Conservation (phyloP, 2,329 filamentous ascomycete genomes). For the Aspergillus texensis region DNA sequence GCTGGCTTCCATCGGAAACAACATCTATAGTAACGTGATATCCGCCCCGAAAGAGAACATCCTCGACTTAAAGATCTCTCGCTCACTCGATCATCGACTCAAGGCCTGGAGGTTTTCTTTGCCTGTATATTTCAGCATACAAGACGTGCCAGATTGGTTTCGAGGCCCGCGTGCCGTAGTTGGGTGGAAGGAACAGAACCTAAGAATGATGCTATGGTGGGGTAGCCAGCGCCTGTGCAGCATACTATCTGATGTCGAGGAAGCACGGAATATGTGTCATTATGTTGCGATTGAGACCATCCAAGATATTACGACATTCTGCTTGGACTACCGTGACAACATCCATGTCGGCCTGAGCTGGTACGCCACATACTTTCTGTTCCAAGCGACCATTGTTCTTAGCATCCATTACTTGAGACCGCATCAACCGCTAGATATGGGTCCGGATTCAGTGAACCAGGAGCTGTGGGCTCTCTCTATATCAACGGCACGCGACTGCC, state of each 20-base stretch:
- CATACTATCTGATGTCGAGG: conserved; percentile 12
- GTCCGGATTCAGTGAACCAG: too few relatives aligned
- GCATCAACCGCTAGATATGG: background rate
- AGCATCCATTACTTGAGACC: conserved; percentile 11
- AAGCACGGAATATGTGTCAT: conserved; percentile 23
- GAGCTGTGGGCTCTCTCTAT: conserved; percentile 19
- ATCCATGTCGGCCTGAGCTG: conserved; percentile 22
- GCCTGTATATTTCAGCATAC: conserved; percentile 20
- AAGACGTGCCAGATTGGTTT: conserved; percentile 22
- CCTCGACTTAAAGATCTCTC: conserved; percentile 14
- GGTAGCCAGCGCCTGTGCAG: conserved; percentile 19
- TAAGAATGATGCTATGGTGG: conserved; percentile 28
- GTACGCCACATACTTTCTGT: conserved; percentile 29
- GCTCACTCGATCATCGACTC: conserved; percentile 24
- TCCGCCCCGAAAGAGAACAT: conserved; percentile 11
- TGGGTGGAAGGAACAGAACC: conserved; percentile 27
- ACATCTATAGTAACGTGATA: conserved; percentile 19
- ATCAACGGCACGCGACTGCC: conserved; percentile 15
- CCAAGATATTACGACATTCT: conserved; percentile 22
- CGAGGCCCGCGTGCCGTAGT: conserved; percentile 22
- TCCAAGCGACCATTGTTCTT: conserved; percentile 25
- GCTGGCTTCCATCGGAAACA: conserved; percentile 20
- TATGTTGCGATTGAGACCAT: conserved; percentile 22
- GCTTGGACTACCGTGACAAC: conserved; percentile 8
- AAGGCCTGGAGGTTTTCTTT: conserved; percentile 23